phyloP scores from a whole-genome alignment of 192 early-diverging fungal genomes.

The Gryganskiella cystojenkinii region DNA sequence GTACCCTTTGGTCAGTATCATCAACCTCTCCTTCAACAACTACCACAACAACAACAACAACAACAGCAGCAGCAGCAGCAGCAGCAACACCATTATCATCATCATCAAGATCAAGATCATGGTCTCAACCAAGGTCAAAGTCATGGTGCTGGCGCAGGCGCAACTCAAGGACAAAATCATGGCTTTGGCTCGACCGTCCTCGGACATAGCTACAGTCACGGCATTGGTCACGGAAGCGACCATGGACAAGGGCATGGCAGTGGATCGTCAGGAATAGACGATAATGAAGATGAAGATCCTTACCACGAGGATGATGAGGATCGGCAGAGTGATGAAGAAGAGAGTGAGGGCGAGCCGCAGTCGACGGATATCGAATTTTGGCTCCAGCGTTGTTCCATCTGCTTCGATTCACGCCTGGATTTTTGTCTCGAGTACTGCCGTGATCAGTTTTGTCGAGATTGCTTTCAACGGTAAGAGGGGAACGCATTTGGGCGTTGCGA shows the following conservation, averaged over 20 bases:
- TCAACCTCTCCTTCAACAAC: background rate
- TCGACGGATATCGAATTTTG: constrained; percentile 62
- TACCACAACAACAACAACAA: background rate
- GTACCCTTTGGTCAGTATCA: background rate
- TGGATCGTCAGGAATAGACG: constrained; percentile 5
- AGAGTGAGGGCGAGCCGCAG: constrained; percentile 30
- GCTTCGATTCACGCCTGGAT: constrained; percentile 66
- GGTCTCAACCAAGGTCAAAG: background rate
- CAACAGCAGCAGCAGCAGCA: background rate
- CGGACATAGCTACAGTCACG: background rate
- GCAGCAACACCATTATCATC: background rate
- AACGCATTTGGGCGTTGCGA: too few relatives aligned
- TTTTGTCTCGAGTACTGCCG: constrained; percentile 65
- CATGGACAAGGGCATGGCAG: constrained; percentile 11
- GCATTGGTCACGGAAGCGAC: constrained; percentile 1
- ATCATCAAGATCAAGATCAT: background rate
- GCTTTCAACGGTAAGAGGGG: constrained; percentile 58
- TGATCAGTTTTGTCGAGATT: constrained; percentile 67
- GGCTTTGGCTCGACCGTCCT: too few relatives aligned
- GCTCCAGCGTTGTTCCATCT: constrained; percentile 67
- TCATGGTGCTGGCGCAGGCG: too few relatives aligned
- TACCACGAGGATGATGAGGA: constrained; percentile 24
- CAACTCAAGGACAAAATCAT: too few relatives aligned
- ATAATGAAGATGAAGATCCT: constrained; percentile 9
- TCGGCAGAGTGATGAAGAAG: constrained; percentile 44